These are phyloP conservation scores for Halteria grandinella DNA, from an alignment of 73 alveolate species.

Conservation along the genomic window DNA sequence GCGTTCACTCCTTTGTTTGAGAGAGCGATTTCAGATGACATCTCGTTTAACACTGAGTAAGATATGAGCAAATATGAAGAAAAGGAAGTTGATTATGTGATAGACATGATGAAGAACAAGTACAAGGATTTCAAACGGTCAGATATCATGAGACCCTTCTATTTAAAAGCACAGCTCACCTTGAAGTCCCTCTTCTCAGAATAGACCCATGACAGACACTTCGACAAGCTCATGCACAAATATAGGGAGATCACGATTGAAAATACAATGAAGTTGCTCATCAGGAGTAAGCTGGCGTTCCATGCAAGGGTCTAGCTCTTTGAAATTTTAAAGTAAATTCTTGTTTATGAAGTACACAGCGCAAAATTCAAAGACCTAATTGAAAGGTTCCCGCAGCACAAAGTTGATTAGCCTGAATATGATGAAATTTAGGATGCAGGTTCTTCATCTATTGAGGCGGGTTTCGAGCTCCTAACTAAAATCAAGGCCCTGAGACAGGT, in stretches of 20 bases:
- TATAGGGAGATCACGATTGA: conserved; percentile 64
- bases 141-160: conserved; percentile 69
- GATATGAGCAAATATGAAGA: conserved; percentile 32
- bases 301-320: conserved; percentile 42
- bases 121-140: conserved; percentile 63
- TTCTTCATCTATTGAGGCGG: not conserved
- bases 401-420: not conserved
- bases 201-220: not conserved
- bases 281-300: conserved; percentile 63
- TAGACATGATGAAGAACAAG: conserved; percentile 64
- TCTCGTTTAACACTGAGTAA: conserved; percentile 37
- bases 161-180: conserved; percentile 49
- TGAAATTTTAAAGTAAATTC: not conserved
- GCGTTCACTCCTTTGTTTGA: conserved; percentile 11
- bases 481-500: conserved; percentile 15
- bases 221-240: conserved; percentile 32
- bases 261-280: conserved; percentile 63
- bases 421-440: not conserved
- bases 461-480: conserved; percentile 6
- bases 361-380: conserved; percentile 18
- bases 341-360: not conserved
- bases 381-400: not conserved
- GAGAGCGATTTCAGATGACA: not conserved
- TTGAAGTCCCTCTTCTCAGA: conserved; percentile 32
- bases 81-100: conserved; percentile 56